These are phyloP conservation scores for Phytophthora pseudosyringae DNA, from an alignment of 352 stramenopile genomes.

Conservation along the genomic window DNA sequence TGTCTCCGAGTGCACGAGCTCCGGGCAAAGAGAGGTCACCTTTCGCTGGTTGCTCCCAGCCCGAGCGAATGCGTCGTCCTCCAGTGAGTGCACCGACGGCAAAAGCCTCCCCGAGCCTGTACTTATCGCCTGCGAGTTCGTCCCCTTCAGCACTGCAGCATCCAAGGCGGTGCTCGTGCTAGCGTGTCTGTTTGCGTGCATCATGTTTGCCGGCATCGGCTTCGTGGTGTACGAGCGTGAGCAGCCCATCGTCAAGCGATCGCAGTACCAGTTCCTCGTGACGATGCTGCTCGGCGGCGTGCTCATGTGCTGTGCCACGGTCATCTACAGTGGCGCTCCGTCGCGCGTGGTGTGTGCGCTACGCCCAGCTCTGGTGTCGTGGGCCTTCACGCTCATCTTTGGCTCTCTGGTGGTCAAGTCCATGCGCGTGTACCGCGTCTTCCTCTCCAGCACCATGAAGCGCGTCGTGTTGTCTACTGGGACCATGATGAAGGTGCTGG, in stretches of 20 bases:
- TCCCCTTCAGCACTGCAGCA: constrained; percentile 30
- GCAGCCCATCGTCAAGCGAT: constrained; percentile 65
- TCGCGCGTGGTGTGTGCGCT: constrained; percentile 41
- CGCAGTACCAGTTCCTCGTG: constrained; percentile 68
- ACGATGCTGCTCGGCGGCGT: constrained; percentile 59
- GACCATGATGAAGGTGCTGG: constrained; percentile 54
- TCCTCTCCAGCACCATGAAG: constrained; percentile 49
- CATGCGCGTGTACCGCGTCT: constrained; percentile 60
- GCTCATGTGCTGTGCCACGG: constrained; percentile 45
- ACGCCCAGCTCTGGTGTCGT: constrained; percentile 41
- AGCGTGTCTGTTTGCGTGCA: constrained; percentile 24
- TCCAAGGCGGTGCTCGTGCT: constrained; percentile 32
- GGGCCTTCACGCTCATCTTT: constrained; percentile 62
- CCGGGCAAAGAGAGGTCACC: constrained; percentile 23
- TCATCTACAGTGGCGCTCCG: constrained; percentile 54
- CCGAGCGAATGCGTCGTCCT: constrained; percentile 30
- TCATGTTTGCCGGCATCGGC: constrained; percentile 32
- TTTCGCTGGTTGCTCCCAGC: constrained; percentile 48
- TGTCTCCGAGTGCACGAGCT: constrained; percentile 38
- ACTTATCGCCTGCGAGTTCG: constrained; percentile 53
- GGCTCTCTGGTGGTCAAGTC: constrained; percentile 57
- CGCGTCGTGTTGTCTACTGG: constrained; percentile 44
- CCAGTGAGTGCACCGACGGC: constrained; percentile 44
- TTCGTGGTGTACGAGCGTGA: constrained; percentile 50
- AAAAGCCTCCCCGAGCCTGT: constrained; percentile 27